Evolutionary conservation across 495 filamentous ascomycete genomes (phyloP), one percentile per base, ranked within the genome.

Genomic region (Podospora pseudocomata): DNA sequence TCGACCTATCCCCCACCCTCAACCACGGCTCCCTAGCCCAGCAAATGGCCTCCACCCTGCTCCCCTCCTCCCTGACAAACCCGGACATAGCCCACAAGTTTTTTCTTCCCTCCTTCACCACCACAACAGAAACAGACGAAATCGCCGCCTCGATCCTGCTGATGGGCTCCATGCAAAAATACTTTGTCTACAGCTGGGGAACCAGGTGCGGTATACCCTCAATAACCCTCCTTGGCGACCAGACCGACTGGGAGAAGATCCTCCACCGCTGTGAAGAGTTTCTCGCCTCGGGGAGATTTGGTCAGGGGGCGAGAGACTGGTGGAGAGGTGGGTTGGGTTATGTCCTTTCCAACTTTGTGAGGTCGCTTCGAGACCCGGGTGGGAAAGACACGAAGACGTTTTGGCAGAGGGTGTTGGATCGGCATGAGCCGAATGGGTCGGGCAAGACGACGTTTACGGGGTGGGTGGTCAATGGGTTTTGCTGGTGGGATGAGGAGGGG

Each of bases 11-110:
- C n/a, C 55, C 69, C 71, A 82, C 30, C 72, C 88, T 79, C 39
- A 75, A 82, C 74, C 77, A 79, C 67, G 79, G 77, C 44, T 72
- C 73, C 39, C 68, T 81, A 67, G 78, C 80, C 7, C 75, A 57
- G 61, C 68, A 74, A 16, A 82, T 83, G 80, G 73, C 39, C 76
- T 3, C 74, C 79, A 67, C 63, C 80, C 23, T 83, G 55, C 72
- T 83, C 26, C 83, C 82, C 1, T 70, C 77, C 39, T 84, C 84
- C 65, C 77, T 75, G 32, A 85, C 83, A 5, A 84, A 80, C 19
- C 18, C 69, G 13, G 71, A 69, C 60, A 56, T 77, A 7, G 69
- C 62, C 16, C 57, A 75, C 23, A 74, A 65, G 49, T 53, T 76
- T n/a, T 63, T 79, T 26, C 44, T 73, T 65, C 80, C 80, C 19